Evolutionary conservation across 2,329 filamentous ascomycete genomes (phyloP).

Genomic region (Talaromyces sp.): DNA sequence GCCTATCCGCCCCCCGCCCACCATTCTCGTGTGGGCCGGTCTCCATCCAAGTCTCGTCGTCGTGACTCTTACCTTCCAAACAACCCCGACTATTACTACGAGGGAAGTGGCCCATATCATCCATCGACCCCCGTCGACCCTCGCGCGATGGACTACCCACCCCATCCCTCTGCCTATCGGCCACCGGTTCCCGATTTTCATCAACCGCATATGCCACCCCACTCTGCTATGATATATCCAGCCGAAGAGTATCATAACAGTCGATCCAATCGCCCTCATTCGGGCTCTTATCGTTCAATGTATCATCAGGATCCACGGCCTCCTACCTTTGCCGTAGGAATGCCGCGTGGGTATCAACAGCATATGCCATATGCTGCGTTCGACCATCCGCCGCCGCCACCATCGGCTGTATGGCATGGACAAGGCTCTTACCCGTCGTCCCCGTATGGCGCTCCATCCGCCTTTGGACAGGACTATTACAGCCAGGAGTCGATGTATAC

Average conservation of each 20-base stretch:
- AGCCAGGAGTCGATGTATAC: slow-evolving; percentile 28
- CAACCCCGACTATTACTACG: slow-evolving; percentile 38
- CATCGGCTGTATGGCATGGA: slow-evolving; percentile 42
- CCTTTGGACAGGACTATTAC: slow-evolving; percentile 32
- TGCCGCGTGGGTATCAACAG: slow-evolving; percentile 10
- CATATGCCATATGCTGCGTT: slow-evolving; percentile 9
- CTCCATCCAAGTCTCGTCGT: slow-evolving; percentile 38
- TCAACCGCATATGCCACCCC: slow-evolving; percentile 10
- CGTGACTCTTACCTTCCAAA: slow-evolving; percentile 37
- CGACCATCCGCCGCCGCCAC: slow-evolving; percentile 41
- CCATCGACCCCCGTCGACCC: slow-evolving; percentile 34
- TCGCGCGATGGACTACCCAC: slow-evolving; percentile 33
- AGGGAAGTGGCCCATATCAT: slow-evolving; percentile 37
- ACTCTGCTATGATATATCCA: slow-evolving; percentile 3
- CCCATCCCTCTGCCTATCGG: slow-evolving; percentile 30
- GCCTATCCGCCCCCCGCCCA: slow-evolving; percentile 34
- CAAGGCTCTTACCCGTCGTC: slow-evolving; percentile 35
- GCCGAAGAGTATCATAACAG: slow-evolving; percentile 31
- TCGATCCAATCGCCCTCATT: slow-evolving; percentile 34
- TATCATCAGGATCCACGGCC: slow-evolving; percentile 38
- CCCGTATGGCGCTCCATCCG: slow-evolving; percentile 34
- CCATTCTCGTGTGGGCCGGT: slow-evolving; percentile 32
- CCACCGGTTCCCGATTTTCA: slow-evolving; percentile 34
- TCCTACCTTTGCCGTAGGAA: slow-evolving; percentile 34
- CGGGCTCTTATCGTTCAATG: slow-evolving; percentile 39